These are phyloP conservation scores for Aspergillus biplanus DNA, from an alignment of 495 filamentous ascomycete genomes.

Conservation along the genomic window DNA sequence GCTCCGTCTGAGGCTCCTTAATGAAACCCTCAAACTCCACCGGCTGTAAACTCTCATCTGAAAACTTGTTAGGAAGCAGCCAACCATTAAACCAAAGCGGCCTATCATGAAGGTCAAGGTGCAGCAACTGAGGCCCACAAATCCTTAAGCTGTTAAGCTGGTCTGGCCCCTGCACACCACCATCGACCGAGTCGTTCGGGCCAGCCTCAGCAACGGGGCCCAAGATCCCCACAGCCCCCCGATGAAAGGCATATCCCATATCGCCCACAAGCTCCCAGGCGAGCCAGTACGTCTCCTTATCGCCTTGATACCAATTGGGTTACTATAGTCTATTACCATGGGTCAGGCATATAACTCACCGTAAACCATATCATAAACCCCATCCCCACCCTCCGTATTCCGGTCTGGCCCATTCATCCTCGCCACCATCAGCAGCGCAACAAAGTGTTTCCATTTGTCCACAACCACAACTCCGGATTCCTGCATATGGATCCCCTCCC, in stretches of 20 bases:
- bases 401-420: conserved; percentile 37
- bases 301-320: conserved; percentile 16
- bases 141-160: conserved; percentile 19
- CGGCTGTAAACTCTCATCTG: conserved; percentile 15
- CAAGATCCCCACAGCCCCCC: conserved; percentile 28
- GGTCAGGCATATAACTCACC: conserved; percentile 21
- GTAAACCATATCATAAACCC: conserved; percentile 35
- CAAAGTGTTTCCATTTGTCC: conserved; percentile 33
- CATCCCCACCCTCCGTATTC: conserved; percentile 23
- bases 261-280: conserved; percentile 32
- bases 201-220: conserved; percentile 8
- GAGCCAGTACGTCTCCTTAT: conserved; percentile 37
- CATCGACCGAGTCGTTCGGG: not conserved
- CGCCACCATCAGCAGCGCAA: conserved; percentile 30
- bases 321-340: too few relatives aligned
- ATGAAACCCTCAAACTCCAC: conserved; percentile 23
- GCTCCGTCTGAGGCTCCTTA: conserved; percentile 10
- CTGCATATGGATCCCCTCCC: conserved; percentile 33
- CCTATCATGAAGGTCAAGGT: conserved; percentile 26
- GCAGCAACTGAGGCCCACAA: conserved; percentile 33
- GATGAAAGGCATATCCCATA: conserved; percentile 30
- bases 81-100: conserved; percentile 42
- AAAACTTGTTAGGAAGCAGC: conserved; percentile 31
- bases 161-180: not conserved
- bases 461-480: conserved; percentile 37